These are phyloP conservation scores for Chalciporus chontae DNA, from an alignment of 768 basidiomycete genomes.

Conservation along the genomic window DNA sequence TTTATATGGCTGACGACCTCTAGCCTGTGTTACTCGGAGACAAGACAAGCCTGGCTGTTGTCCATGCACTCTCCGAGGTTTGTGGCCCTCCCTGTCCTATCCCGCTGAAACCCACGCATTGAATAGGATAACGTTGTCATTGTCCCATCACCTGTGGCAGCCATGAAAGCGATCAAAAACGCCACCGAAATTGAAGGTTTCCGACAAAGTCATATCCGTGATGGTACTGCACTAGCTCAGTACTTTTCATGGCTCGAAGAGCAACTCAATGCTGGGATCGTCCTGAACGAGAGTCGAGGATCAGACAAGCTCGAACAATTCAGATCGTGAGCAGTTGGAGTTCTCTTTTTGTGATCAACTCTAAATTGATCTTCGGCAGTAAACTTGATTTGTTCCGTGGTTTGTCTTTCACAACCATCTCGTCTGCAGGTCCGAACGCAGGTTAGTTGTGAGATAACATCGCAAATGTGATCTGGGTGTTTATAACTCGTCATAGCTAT, in stretches of 20 bases:
- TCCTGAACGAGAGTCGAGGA: slow-evolving; percentile 75
- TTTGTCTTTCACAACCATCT: slow-evolving; percentile 89
- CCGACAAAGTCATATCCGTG: slow-evolving; percentile 82
- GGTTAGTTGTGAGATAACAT: slow-evolving; percentile 43
- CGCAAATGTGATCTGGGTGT: neutral
- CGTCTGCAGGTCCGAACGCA: slow-evolving; percentile 87
- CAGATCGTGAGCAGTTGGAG: slow-evolving; percentile 58
- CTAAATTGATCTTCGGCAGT: slow-evolving; percentile 34
- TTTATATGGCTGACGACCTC: neutral
- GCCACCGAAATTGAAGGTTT: slow-evolving; percentile 83
- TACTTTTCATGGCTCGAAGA: slow-evolving; percentile 98
- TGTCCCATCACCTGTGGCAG: slow-evolving; percentile 69
- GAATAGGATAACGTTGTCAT: slow-evolving; percentile 55
- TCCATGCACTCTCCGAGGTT: slow-evolving; percentile 73
- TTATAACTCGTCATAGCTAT: slow-evolving; percentile 51
- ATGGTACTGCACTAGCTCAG: slow-evolving; percentile 80
- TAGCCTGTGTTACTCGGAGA: slow-evolving; percentile 76
- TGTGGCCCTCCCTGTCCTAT: slow-evolving; percentile 4
- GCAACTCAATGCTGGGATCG: slow-evolving; percentile 56
- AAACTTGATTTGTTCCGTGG: slow-evolving; percentile 80
- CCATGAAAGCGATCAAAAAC: slow-evolving; percentile 81
- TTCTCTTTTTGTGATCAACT: neutral
- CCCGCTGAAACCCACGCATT: neutral
- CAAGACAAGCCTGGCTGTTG: slow-evolving; percentile 78
- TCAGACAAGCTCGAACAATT: slow-evolving; percentile 77